phyloP scores from a whole-genome alignment of 2,329 filamentous ascomycete genomes.

The Phaeosphaeria sp. region DNA sequence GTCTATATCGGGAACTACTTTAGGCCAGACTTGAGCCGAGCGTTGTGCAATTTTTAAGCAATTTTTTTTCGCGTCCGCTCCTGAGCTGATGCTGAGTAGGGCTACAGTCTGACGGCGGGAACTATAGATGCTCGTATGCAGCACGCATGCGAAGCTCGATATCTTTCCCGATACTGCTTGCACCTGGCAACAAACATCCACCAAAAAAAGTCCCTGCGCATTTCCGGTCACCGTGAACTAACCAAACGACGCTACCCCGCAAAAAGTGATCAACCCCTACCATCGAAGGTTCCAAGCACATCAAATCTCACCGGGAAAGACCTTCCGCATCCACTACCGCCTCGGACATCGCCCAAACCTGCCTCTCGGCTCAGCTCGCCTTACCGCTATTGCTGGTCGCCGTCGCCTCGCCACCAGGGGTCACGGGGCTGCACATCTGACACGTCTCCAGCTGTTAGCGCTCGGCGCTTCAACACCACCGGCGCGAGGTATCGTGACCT shows the following conservation, averaged over 20 bases:
- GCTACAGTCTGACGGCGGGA: not conserved
- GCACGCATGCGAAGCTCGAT: no score
- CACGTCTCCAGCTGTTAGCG: slow-evolving; percentile 22
- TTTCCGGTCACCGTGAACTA: slow-evolving; percentile 37
- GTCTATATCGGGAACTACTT: slow-evolving; percentile 39
- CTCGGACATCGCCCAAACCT: slow-evolving; percentile 21
- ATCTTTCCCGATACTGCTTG: not conserved
- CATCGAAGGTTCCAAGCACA: slow-evolving; percentile 17
- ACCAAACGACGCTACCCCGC: slow-evolving; percentile 44
- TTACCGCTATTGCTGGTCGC: slow-evolving; percentile 15
- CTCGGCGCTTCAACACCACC: slow-evolving; percentile 37
- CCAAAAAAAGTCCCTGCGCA: not conserved
- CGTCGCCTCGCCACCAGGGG: slow-evolving; percentile 15
- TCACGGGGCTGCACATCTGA: slow-evolving; percentile 37
- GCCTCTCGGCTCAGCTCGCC: slow-evolving; percentile 27
- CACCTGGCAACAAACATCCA: slow-evolving; percentile 4
- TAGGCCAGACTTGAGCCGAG: slow-evolving; percentile 35
- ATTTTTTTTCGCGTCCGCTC: slow-evolving; percentile 1
- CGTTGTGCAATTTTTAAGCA: slow-evolving; percentile 22
- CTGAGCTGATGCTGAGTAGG: slow-evolving; percentile 3
- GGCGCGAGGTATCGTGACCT: slow-evolving; percentile 42
- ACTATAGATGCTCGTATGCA: no score
- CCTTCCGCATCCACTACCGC: slow-evolving; percentile 22
- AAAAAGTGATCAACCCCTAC: slow-evolving; percentile 31
- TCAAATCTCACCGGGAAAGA: slow-evolving; percentile 16